phyloP scores from a whole-genome alignment of 768 basidiomycete genomes.

The Leccinum ochraceum region DNA sequence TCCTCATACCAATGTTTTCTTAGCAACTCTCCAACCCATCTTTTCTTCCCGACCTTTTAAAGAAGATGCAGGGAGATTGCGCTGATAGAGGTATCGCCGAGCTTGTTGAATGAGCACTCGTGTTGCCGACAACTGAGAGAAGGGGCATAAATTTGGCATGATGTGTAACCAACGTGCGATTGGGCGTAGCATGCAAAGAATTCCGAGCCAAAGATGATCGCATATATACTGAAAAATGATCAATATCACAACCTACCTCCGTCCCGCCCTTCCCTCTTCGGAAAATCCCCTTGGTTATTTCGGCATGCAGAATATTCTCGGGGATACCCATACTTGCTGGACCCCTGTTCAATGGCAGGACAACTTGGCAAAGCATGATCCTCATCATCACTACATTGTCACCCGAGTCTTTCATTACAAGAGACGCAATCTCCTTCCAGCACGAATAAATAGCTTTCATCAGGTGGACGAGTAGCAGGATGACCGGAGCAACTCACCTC shows the following conservation, averaged over 20 bases:
- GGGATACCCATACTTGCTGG: background rate
- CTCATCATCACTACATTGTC: background rate
- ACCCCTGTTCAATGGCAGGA: background rate
- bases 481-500: background rate
- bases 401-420: background rate
- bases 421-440: background rate
- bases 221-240: background rate
- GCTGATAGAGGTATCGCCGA: too few species aligned
- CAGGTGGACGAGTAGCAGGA: background rate
- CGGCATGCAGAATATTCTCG: background rate
- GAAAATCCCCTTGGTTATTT: background rate
- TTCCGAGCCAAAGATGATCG: background rate
- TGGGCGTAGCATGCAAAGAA: background rate
- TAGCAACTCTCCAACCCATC: too few species aligned
- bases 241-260: too few species aligned
- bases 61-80: too few species aligned
- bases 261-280: background rate
- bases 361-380: background rate
- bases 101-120: too few species aligned
- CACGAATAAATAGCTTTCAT: background rate
- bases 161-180: background rate
- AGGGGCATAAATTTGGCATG: too few species aligned
- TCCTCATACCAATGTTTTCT: too few species aligned
- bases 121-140: too few species aligned
- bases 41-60: too few species aligned